Base-by-base conservation (phyloP, 2,329 filamentous ascomycete genomes). In the Monosporascus sp. region DNA sequence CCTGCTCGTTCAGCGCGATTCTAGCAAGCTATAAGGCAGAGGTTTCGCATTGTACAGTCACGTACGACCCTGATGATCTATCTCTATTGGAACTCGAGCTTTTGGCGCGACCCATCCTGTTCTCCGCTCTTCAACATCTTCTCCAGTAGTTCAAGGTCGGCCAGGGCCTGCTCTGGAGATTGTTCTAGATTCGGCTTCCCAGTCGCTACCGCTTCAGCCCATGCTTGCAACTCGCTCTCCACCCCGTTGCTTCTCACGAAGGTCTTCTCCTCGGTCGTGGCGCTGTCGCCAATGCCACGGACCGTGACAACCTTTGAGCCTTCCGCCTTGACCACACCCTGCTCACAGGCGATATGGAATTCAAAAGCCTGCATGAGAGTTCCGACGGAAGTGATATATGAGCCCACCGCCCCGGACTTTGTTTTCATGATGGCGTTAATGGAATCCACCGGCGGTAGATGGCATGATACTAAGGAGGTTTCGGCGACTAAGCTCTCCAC, bases 401-500 rank as follows among this genome's bases (percentile, higher is more conserved):
- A 80, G 2, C 85, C 86, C 1, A 75, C 74, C 2, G 72, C 74
- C 3, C 84, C 84, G 26, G 74, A 76, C 53, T 72, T 73, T 2
- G 82, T 77, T 63, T 74, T 76, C 38, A 85, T 58, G 2, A 81
- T 74, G 9, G 82, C 82, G 61, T 84, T 79, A 49, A 89, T 72
- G 1, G 85, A 87, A 64, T 91, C 87, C 1, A 87, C 75, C 0
- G 87, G 86, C 5, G 81, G 76, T 8, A 91, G 72, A 60, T 85
- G 76, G 51, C 74, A 65, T 56, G 81, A 76, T 47, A 81, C 69
- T 59, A 81, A 78, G 4, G 71, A 63, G 1, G 83, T 82, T 55
- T 81, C 80, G 0, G 83, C 83, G 18, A 74, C 73, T 3, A 87
- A 68, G 37, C 69, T 72, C 14, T 70, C 68, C 28, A 80, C 71